Evolutionary conservation across 2,329 filamentous ascomycete species (phyloP).

Genomic region (Thelonectria olida): DNA sequence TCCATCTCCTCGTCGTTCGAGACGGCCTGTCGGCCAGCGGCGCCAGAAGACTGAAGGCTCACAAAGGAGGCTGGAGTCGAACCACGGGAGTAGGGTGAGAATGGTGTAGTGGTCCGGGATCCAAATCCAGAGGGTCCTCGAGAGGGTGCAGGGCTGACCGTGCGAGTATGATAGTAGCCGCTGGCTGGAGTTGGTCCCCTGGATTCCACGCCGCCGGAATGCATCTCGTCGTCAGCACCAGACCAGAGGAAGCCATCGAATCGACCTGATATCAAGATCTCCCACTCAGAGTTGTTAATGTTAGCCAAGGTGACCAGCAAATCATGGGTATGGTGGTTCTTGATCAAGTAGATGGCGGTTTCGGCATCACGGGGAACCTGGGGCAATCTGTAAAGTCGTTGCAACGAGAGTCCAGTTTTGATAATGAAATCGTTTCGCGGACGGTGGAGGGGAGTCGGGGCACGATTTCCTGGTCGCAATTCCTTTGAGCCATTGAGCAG

Average conservation of each 20-base stretch:
- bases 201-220: conserved; percentile 55
- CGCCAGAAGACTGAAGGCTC: conserved; percentile 62
- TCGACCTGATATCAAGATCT: conserved; percentile 90
- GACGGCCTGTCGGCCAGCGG: conserved; percentile 66
- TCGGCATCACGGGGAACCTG: conserved; percentile 84
- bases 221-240: conserved; percentile 74
- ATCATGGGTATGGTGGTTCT: conserved; percentile 83
- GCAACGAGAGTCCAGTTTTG: conserved; percentile 80
- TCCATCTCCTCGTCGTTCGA: conserved; percentile 95
- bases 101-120: conserved; percentile 59
- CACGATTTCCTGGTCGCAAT: conserved; percentile 65
- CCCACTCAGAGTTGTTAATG: conserved; percentile 94
- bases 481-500: conserved; percentile 72
- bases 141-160: conserved; percentile 50
- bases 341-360: conserved; percentile 84
- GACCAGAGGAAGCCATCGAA: conserved; percentile 98
- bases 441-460: conserved; percentile 74
- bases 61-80: conserved; percentile 68
- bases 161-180: conserved; percentile 52
- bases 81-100: conserved; percentile 62
- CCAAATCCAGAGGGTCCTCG: conserved; percentile 53
- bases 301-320: conserved; percentile 87
- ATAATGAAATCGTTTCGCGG: conserved; percentile 77
- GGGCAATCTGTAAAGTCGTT: conserved; percentile 82
- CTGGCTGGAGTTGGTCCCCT: conserved; percentile 64